Percentiles rank a stretch among this genome's conserved stretches.
These are phyloP conservation scores for Xylaria multiplex DNA, from an alignment of 2,329 filamentous ascomycete species.

Conservation along the genomic window DNA sequence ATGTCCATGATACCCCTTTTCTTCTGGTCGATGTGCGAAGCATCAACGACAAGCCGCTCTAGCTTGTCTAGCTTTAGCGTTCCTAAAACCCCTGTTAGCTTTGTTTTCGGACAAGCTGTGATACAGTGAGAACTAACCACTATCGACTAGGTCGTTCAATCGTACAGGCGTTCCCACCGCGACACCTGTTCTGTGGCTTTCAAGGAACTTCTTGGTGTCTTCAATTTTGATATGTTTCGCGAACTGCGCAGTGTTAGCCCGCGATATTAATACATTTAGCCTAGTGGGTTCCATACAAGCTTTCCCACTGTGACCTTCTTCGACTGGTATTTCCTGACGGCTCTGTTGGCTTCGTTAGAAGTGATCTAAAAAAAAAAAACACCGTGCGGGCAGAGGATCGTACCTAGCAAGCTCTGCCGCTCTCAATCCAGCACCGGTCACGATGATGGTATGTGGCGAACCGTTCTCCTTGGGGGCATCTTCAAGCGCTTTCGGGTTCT, in stretches of 20 bases:
- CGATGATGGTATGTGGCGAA: slow-evolving; percentile 84
- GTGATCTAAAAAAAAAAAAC: background rate
- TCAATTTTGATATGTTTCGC: slow-evolving; percentile 97
- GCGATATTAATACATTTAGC: background rate
- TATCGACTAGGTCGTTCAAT: slow-evolving; percentile 82
- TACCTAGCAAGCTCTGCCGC: slow-evolving; percentile 85
- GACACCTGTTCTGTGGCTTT: slow-evolving; percentile 77
- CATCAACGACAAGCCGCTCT: slow-evolving; percentile 86
- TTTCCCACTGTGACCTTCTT: slow-evolving; percentile 85
- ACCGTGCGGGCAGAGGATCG: slow-evolving; percentile 23
- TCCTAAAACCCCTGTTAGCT: slow-evolving; percentile 54
- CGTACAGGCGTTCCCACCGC: slow-evolving; percentile 90
- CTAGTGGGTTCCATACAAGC: slow-evolving; percentile 59
- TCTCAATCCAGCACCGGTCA: slow-evolving; percentile 85
- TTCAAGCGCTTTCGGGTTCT: slow-evolving; percentile 67
- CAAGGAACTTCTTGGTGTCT: slow-evolving; percentile 82
- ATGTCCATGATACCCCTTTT: slow-evolving; percentile 94
- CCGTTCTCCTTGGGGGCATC: slow-evolving; percentile 75
- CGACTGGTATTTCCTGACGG: slow-evolving; percentile 79
- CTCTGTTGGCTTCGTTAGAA: slow-evolving; percentile 54
- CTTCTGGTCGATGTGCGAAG: slow-evolving; percentile 93
- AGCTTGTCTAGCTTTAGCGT: slow-evolving; percentile 76
- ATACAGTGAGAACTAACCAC: slow-evolving; percentile 64
- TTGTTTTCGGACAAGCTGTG: background rate
- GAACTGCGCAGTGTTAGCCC: slow-evolving; percentile 62